Conservation (phyloP, 1,284 basidiomycete species). For the Rhodotorula sp. region DNA sequence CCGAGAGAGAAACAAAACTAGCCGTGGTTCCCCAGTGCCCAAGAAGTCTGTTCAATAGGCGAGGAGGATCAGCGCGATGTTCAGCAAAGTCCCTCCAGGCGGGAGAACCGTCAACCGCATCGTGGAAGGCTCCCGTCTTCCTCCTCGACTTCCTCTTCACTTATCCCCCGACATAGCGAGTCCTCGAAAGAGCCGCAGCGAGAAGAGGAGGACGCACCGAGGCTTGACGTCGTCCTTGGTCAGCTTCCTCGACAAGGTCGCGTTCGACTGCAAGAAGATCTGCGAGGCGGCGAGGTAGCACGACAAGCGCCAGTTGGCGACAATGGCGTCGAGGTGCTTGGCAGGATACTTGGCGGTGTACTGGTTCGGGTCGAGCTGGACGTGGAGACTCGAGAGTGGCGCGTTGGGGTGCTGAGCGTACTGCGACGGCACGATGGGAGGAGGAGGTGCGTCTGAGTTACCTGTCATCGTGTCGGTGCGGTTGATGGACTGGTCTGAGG, state of each 20-base stretch:
- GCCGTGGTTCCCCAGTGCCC: constrained; percentile 59
- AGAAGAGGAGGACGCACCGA: constrained; percentile 9
- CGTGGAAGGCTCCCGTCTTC: too few species aligned
- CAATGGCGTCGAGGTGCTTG: constrained; percentile 50
- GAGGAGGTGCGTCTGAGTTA: constrained; percentile 24
- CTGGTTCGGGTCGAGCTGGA: constrained; percentile 48
- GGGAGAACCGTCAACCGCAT: too few species aligned
- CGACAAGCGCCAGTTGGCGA: constrained; percentile 52
- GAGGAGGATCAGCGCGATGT: not conserved
- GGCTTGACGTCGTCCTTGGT: constrained; percentile 43
- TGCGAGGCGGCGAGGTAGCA: constrained; percentile 46
- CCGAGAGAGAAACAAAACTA: constrained; percentile 51
- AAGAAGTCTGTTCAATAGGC: constrained; percentile 57
- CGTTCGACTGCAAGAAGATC: constrained; percentile 76
- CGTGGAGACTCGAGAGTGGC: constrained; percentile 48
- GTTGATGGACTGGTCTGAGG: not conserved
- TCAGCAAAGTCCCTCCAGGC: too few species aligned
- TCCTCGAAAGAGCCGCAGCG: not conserved
- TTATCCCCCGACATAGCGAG: too few species aligned
- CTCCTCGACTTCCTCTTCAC: not conserved
- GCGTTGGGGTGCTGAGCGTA: constrained; percentile 8
- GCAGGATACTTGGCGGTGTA: constrained; percentile 34
- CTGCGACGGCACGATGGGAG: constrained; percentile 23
- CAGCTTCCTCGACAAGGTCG: constrained; percentile 52
- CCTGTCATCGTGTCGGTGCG: constrained; percentile 8